Percentiles rank a stretch among this genome's conserved stretches.
Evolutionary conservation across 345 rosid genomes (phyloP).

Genomic region (Lepidium aucheri): DNA sequence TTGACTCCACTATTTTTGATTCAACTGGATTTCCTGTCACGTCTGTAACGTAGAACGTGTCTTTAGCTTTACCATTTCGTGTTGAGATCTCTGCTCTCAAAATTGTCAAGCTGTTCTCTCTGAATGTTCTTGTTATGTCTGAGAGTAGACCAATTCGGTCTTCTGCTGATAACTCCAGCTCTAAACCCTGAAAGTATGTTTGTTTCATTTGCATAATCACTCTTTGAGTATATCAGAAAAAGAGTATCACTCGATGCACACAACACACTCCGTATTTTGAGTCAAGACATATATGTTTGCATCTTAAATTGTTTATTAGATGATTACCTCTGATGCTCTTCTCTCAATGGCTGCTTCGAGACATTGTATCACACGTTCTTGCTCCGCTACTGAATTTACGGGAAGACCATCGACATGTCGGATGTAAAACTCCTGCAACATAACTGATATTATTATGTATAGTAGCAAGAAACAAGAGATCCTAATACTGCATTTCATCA

Average conservation of each 20-base stretch:
- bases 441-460: background rate
- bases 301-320: background rate
- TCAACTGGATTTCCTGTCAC: conserved; percentile 65
- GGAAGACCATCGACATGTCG: conserved; percentile 76
- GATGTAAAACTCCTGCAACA: conserved; percentile 62
- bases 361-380: conserved; percentile 64
- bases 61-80: conserved; percentile 67
- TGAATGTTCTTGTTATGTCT: conserved; percentile 84
- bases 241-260: background rate
- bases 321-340: conserved; percentile 57
- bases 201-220: background rate
- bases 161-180: conserved; percentile 67
- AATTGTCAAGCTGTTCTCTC: conserved; percentile 84
- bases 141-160: conserved; percentile 85
- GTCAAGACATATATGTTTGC: background rate
- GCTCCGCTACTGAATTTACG: conserved; percentile 67
- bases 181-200: conserved; percentile 54
- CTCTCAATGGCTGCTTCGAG: conserved; percentile 80
- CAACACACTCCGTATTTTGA: background rate
- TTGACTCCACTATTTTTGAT: conserved; percentile 65
- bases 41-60: conserved; percentile 73
- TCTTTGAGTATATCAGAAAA: background rate
- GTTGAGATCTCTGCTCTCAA: conserved; percentile 90
- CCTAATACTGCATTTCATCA: background rate
- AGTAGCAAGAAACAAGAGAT: background rate